Evolutionary conservation across 2,329 filamentous ascomycete genomes (phyloP), one percentile per base, ranked within the genome.

Genomic region (Grosmannia huntii): DNA sequence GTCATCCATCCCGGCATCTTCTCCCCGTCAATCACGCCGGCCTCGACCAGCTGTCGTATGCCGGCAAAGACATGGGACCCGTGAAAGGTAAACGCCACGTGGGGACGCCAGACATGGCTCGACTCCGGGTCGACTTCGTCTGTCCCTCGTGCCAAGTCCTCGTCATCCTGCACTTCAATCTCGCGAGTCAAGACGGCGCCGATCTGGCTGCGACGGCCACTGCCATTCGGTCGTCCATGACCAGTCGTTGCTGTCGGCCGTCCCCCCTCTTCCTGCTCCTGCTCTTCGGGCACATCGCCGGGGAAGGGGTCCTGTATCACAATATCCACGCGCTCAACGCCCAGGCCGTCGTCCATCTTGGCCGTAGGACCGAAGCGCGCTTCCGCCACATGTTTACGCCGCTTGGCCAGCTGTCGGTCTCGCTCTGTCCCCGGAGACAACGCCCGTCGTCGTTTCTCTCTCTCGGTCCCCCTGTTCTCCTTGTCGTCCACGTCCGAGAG

Each of bases 1-100:
- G 89, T 94, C 85, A 95, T 86, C 89, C 90, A 95, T 0, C 87
- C 87, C 0, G 90, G 90, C 86, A 95, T 91, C 57, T 76, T 81
- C 65, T 84, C 79, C 1, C 89, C 86, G 67, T 95, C 83, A 28
- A 95, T 75, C 55, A 88, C 77, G 0, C 89, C 89, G 19, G 81
- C 73, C 69, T 95, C 89, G 0, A 92, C 86, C 36, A 95, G 76
- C 66, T 86, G 83, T 53, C 89, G 79, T 27, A 95, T 77, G 0
- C 90, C 90, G 0, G 85, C 85, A 71, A 95, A 92, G 3, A 95
- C 84, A 67, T 95, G 89, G 0, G 78, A 70, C 0, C 90, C 90
- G 46, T 85, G 80, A 61, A 96, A 87, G 0, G 82, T 84, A 11
- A 95, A 70, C 23, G 79, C 78, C 21, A 89, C 72, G 56, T 76